Evolutionary conservation across 306 rosid genomes (phyloP).

Genomic region (Cyamopsis tetragonoloba): DNA sequence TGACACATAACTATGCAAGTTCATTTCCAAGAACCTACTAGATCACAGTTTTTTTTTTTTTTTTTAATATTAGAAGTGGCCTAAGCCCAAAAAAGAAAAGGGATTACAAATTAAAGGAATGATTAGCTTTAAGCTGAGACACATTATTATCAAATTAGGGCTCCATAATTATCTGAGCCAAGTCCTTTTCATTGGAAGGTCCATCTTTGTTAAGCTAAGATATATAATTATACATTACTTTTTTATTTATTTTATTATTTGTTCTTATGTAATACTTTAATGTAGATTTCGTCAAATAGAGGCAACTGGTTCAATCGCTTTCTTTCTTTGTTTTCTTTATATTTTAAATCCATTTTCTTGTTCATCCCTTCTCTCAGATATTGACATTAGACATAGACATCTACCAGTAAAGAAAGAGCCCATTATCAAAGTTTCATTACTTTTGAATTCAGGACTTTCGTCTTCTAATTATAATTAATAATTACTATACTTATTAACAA

Average conservation of each 20-base stretch:
- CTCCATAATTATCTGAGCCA: neutral
- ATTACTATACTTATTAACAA: no score
- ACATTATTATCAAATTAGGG: no score
- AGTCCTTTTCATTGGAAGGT: slow-evolving; percentile 13
- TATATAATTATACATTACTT: no score
- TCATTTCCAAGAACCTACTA: neutral
- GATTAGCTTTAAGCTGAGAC: neutral
- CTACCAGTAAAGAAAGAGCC: slow-evolving; percentile 31
- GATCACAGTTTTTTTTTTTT: neutral
- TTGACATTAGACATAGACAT: slow-evolving; percentile 27
- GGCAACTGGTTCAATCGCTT: slow-evolving; percentile 23
- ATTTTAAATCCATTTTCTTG: neutral
- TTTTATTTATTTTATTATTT: no score
- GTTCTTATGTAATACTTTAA: no score
- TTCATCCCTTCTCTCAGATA: neutral
- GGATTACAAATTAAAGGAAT: no score
- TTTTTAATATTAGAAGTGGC: no score
- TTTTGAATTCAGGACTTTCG: neutral
- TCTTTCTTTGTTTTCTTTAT: neutral
- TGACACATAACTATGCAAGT: no score
- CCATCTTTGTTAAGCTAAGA: neutral
- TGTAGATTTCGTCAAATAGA: slow-evolving; percentile 8
- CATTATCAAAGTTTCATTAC: neutral
- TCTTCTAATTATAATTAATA: neutral
- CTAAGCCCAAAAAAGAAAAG: no score